Base-by-base conservation (phyloP, 1,284 basidiomycete species). In the Volvariella volvacea region DNA sequence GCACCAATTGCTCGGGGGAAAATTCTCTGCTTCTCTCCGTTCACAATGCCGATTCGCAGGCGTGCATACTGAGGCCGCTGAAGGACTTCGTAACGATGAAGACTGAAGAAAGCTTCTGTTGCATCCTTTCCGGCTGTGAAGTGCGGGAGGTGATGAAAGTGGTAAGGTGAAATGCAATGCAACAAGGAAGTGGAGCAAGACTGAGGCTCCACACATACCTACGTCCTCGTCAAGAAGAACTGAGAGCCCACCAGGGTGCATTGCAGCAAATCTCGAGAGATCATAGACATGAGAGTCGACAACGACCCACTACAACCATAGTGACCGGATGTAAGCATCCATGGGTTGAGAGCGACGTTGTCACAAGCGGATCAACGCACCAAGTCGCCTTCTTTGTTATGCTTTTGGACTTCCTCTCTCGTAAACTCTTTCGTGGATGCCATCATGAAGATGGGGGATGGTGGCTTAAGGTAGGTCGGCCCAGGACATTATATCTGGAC, bases 251-350 rank as follows among this genome's bases (percentile, higher is more conserved):
- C 92, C 91, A 0, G 92, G 92, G 60, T 94, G 92, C 52, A 93
- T 70, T 42, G 69, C 73, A 44, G 73, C 76, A 62, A 94, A 94
- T 53, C 80, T 82, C 45, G 81, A 78, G 21, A 92, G 66, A 61
- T 91, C 83, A 62, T 85, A 92, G 21, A 93, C 88, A 56, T 81
- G 84, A 16, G 82, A 75, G 61, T 93, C 90, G 53, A 94, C 74
- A 49, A 91, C 76, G 52, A 92, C 67, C 88, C 89, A 93, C 83
- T 86, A 45, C 38, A 28, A 28, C 25, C 25, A n/a, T n/a, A n/a
- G n/a, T n/a, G n/a, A n/a, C n/a, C n/a, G n/a, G n/a, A n/a, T n/a
- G n/a, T n/a, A n/a, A n/a, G n/a, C n/a, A n/a, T n/a, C n/a, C n/a
- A n/a, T n/a, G n/a, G n/a, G n/a, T n/a, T n/a, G n/a, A n/a, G n/a